Evolutionary conservation across 2,329 filamentous ascomycete genomes (phyloP), one percentile per base, ranked within the genome.

Genomic region (Fusarium liriodendri): DNA sequence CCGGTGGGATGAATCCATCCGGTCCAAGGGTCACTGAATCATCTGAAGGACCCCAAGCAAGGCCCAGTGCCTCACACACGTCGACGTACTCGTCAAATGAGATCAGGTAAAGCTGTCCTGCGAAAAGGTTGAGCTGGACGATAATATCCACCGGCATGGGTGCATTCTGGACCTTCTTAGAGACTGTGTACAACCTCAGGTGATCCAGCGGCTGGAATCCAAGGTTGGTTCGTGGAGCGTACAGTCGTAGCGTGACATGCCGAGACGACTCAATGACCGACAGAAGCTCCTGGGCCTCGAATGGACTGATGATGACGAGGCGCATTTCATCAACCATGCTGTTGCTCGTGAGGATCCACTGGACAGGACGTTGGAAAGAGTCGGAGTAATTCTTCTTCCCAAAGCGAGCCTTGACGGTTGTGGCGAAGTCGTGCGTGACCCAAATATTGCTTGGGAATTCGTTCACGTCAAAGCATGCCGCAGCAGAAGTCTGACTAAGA

Each of bases 61-160:
- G 76, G 0, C 90, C 87, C 0, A 93, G 80, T 45, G 85, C 86
- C 1, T 82, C 77, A 68, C 90, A 92, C 0, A 87, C 77, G 1
- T 82, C 78, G 0, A 78, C 71, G 70, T 94, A 95, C 62, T 93
- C 87, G 0, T 81, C 67, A 50, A 85, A 88, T 0, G 84, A 86
- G 0, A 78, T 79, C 11, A 94, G 83, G 73, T 94, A 94, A 0
- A 94, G 83, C 64, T 93, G 90, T 0, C 92, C 93, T 0, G 93
- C 84, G 64, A 95, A 94, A 0, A 94, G 80, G 50, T 92, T 92
- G 0, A 94, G 84, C 65, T 89, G 84, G 0, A 84, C 80, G 0
- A 82, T 78, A 0, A 88, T 82, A 77, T 42, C 64, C 45, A 6
- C 81, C 72, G 5, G 80, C 69, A 58, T 16, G 0, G 11, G 16